Evolutionary conservation across 2,329 filamentous ascomycete species (phyloP).

Genomic region (Penicillium paneum): DNA sequence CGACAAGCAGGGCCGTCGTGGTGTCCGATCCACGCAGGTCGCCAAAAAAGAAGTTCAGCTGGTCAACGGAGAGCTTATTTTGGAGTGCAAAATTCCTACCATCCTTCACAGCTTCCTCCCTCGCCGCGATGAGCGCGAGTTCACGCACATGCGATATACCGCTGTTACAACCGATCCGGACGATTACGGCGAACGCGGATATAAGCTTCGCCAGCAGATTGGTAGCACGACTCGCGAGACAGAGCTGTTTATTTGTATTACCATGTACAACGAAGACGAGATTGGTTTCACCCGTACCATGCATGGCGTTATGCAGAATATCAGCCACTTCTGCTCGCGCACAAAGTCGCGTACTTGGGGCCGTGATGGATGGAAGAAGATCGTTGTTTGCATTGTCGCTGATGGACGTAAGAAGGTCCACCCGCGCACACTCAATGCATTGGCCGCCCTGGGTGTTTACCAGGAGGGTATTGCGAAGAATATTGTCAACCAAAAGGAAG

Average conservation of each 20-base stretch:
- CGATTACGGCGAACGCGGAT: constrained; percentile 83
- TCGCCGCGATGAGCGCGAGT: constrained; percentile 86
- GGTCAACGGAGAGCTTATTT: constrained; percentile 94
- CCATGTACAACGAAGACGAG: constrained; percentile 99
- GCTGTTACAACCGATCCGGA: constrained; percentile 98
- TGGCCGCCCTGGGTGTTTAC: constrained; percentile 96
- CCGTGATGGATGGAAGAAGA: constrained; percentile 97
- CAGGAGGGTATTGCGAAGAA: constrained; percentile 99
- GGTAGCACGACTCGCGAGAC: constrained; percentile 81
- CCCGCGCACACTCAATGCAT: constrained; percentile 83
- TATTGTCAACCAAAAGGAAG: constrained; percentile 90
- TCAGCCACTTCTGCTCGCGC: constrained; percentile 91
- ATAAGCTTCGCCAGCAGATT: constrained; percentile 89
- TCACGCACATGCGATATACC: constrained; percentile 98
- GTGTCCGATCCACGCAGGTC: constrained; percentile 82
- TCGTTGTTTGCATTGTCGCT: constrained; percentile 94
- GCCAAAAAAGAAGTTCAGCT: constrained; percentile 90
- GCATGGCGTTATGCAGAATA: constrained; percentile 98
- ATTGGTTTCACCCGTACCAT: constrained; percentile 95
- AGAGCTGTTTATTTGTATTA: constrained; percentile 93
- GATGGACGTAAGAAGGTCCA: constrained; percentile 94
- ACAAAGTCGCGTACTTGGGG: constrained; percentile 94
- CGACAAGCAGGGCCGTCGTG: constrained; percentile 78
- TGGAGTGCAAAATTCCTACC: constrained; percentile 98
- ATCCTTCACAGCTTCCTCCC: constrained; percentile 97